Conservation (phyloP, 1,284 basidiomycete genomes). For the Malassezia arunalokei region DNA sequence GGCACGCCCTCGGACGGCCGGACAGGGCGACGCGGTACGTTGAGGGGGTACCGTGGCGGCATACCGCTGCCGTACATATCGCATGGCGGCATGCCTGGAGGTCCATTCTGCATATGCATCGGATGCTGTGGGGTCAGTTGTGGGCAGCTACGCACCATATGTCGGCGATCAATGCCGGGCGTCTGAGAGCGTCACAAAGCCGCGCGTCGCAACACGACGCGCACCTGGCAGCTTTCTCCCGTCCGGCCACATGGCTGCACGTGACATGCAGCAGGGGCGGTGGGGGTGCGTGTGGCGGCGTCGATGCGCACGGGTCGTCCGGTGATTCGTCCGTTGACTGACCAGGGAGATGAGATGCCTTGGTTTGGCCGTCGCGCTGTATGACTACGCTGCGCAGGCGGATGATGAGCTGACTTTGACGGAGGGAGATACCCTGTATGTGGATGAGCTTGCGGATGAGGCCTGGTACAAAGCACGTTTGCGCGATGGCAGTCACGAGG, state of each 20-base stretch:
- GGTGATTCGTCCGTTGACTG: background rate
- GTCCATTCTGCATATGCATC: constrained; percentile 1
- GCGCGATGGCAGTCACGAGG: constrained; percentile 16
- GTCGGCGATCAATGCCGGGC: background rate
- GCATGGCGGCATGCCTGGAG: background rate
- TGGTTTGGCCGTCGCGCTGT: constrained; percentile 38
- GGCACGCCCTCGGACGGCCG: background rate
- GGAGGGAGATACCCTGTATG: constrained; percentile 42
- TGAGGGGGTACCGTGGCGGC: constrained; percentile 6
- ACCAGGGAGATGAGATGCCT: constrained; percentile 20
- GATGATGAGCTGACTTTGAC: constrained; percentile 40
- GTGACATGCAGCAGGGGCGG: background rate
- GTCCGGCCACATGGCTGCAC: background rate
- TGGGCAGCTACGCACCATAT: background rate
- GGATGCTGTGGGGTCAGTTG: background rate
- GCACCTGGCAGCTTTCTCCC: no score
- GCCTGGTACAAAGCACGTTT: constrained; percentile 43
- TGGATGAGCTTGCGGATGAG: constrained; percentile 40
- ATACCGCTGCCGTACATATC: constrained; percentile 6
- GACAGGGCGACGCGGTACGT: constrained; percentile 2
- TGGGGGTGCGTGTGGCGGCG: background rate
- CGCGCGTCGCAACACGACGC: no score
- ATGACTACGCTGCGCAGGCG: constrained; percentile 43
- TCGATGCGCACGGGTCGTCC: background rate
- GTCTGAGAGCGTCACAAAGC: no score